Conservation (phyloP, 441 rosid genomes). For the Erysimum cheiri region DNA sequence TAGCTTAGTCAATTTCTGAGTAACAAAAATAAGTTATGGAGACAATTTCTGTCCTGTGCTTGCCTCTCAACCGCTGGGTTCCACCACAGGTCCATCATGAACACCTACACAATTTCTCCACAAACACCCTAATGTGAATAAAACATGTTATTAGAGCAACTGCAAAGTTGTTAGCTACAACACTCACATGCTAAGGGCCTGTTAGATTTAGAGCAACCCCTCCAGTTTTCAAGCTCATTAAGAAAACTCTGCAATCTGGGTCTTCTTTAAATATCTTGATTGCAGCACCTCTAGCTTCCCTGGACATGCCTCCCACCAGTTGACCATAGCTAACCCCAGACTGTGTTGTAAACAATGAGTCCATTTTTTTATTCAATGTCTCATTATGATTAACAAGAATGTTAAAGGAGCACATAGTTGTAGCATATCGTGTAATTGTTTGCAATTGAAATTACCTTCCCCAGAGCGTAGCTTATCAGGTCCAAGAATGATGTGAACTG, state of each 20-base stretch:
- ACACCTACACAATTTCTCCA: no score
- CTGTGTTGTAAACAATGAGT: not conserved
- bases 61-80: no score
- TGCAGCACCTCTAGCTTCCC: not conserved
- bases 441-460: not conserved
- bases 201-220: slow-evolving; percentile 3
- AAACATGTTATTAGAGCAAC: no score
- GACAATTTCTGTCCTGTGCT: no score
- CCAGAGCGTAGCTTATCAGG: not conserved
- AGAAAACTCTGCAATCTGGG: not conserved
- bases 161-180: not conserved
- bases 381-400: not conserved
- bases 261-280: not conserved
- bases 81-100: no score
- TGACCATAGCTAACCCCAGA: not conserved
- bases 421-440: not conserved
- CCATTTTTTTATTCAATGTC: not conserved
- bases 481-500: not conserved
- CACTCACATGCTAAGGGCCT: not conserved
- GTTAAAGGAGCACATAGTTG: not conserved
- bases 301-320: not conserved
- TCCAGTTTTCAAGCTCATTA: not conserved
- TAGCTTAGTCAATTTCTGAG: no score
- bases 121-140: no score
- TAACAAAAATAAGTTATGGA: no score